These are phyloP conservation scores for Penicillium janthinellum DNA, from an alignment of 2,329 filamentous ascomycete genomes.

Conservation along the genomic window DNA sequence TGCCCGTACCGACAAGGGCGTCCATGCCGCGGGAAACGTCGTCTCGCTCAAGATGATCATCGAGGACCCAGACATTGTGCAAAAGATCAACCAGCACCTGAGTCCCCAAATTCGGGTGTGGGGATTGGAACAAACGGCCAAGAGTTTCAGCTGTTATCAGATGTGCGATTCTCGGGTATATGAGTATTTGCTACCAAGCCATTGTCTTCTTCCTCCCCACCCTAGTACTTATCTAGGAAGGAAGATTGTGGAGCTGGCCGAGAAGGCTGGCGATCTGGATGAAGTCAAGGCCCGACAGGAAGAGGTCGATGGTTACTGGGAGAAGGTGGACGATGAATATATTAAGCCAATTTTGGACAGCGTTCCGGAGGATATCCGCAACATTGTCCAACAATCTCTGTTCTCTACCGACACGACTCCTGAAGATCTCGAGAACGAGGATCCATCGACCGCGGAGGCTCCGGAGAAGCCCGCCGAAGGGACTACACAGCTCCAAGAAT, in stretches of 20 bases:
- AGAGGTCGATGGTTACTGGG: slow-evolving; percentile 82
- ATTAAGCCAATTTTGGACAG: slow-evolving; percentile 67
- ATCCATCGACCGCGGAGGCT: slow-evolving; percentile 12
- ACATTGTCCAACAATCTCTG: slow-evolving; percentile 45
- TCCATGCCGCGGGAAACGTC: slow-evolving; percentile 93
- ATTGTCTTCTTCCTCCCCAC: slow-evolving; percentile 89
- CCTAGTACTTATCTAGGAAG: slow-evolving; percentile 82
- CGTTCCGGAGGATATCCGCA: slow-evolving; percentile 45
- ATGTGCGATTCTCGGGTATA: slow-evolving; percentile 95
- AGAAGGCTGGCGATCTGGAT: slow-evolving; percentile 71
- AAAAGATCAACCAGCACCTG: slow-evolving; percentile 86
- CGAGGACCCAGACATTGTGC: slow-evolving; percentile 81
- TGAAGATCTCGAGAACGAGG: slow-evolving; percentile 10
- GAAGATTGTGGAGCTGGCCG: slow-evolving; percentile 76
- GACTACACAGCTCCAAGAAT: slow-evolving; percentile 1
- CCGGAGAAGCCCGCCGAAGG: slow-evolving; percentile 15
- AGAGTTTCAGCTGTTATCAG: slow-evolving; percentile 92
- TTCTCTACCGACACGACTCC: slow-evolving; percentile 35
- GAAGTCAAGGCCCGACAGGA: slow-evolving; percentile 69
- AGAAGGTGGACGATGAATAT: slow-evolving; percentile 74
- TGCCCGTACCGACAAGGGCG: slow-evolving; percentile 94
- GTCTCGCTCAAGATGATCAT: slow-evolving; percentile 95
- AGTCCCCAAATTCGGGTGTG: slow-evolving; percentile 90
- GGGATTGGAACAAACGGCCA: slow-evolving; percentile 88
- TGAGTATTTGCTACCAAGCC: slow-evolving; percentile 93